Evolutionary conservation across 129 eudicot species (phyloP).

Genomic region (Helichrysum umbraculigerum): DNA sequence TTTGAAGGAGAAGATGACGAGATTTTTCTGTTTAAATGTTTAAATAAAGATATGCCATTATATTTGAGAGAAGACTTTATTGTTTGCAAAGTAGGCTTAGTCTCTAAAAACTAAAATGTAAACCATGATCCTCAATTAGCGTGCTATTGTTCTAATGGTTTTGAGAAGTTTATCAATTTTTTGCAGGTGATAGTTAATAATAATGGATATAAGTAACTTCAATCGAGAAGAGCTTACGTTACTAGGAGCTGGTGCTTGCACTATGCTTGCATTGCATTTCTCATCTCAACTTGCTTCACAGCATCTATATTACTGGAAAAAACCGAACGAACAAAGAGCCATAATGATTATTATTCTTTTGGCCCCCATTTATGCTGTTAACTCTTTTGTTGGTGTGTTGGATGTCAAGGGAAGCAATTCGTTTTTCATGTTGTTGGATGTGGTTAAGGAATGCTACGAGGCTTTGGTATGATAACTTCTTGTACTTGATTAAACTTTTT

Average conservation of each 20-base stretch:
- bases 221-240: slow-evolving; percentile 65
- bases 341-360: slow-evolving; percentile 62
- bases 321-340: slow-evolving; percentile 85
- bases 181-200: slow-evolving; percentile 29
- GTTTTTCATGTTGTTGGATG: slow-evolving; percentile 59
- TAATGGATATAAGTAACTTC: slow-evolving; percentile 61
- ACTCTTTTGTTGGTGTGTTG: slow-evolving; percentile 69
- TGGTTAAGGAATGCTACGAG: slow-evolving; percentile 77
- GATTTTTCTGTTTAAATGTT: too few relatives aligned
- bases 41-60: too few relatives aligned
- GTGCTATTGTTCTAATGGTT: background rate
- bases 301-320: slow-evolving; percentile 91
- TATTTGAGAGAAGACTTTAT: too few relatives aligned
- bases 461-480: slow-evolving; percentile 56
- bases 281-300: slow-evolving; percentile 79
- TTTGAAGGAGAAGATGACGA: too few relatives aligned
- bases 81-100: too few relatives aligned
- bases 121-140: too few relatives aligned
- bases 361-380: slow-evolving; percentile 76
- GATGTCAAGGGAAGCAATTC: slow-evolving; percentile 60
- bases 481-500: too few relatives aligned
- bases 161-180: background rate
- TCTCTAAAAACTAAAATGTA: too few relatives aligned
- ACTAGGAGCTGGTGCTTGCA: slow-evolving; percentile 61
- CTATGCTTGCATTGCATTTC: slow-evolving; percentile 62